These are phyloP conservation scores for Phytophthora chlamydospora DNA, from an alignment of 352 stramenopile genomes.

Conservation along the genomic window DNA sequence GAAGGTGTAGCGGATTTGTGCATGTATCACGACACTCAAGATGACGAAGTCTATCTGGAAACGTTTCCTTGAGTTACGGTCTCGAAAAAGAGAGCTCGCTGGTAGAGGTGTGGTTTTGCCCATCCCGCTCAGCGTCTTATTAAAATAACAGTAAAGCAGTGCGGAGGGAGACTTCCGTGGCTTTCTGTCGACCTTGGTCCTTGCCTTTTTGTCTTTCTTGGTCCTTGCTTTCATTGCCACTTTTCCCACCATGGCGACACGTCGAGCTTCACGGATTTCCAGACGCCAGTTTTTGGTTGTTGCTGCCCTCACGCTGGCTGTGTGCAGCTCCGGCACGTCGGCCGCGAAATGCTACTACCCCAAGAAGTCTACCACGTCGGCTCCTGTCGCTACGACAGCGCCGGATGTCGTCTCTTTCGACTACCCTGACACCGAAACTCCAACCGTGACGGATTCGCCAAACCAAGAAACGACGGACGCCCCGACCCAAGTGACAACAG, in stretches of 20 bases:
- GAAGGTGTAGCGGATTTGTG: background rate
- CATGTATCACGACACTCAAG: background rate
- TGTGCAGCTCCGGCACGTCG: slow-evolving; percentile 11
- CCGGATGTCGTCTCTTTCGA: slow-evolving; percentile 16
- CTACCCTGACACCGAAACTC: slow-evolving; percentile 18
- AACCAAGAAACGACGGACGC: slow-evolving; percentile 22
- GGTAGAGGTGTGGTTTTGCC: slow-evolving; percentile 12
- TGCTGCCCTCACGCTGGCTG: slow-evolving; percentile 11
- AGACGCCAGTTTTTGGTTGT: slow-evolving; percentile 14
- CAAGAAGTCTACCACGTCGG: slow-evolving; percentile 1
- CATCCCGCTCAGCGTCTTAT: slow-evolving; percentile 16
- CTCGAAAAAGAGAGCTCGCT: background rate
- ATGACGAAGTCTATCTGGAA: too few species aligned
- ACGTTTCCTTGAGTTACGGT: too few species aligned
- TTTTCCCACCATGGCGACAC: slow-evolving; percentile 18
- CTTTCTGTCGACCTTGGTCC: too few species aligned
- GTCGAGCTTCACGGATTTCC: slow-evolving; percentile 15
- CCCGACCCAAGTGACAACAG: slow-evolving; percentile 11
- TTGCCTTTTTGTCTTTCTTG: slow-evolving; percentile 5
- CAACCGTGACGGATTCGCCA: slow-evolving; percentile 25
- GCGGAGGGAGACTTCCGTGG: too few species aligned
- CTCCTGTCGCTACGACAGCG: background rate
- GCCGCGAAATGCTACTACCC: slow-evolving; percentile 23
- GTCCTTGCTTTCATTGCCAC: slow-evolving; percentile 11
- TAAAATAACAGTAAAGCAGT: too few species aligned